Evolutionary conservation across 176 grass and related monocot genomes (phyloP).

Genomic region (Thalia dealbata): DNA sequence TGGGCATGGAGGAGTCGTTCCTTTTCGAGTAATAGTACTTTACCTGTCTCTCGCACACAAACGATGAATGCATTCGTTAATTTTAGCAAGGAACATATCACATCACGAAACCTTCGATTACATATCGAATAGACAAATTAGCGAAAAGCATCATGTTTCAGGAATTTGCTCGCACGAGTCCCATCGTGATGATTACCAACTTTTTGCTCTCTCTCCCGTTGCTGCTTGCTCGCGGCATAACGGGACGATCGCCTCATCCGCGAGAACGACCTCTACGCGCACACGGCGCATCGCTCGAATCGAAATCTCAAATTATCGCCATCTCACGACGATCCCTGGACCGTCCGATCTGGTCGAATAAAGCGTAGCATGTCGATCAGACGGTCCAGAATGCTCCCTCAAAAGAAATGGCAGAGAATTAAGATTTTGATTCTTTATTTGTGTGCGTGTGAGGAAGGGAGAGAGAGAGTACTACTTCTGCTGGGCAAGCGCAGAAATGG

Average conservation of each 20-base stretch:
- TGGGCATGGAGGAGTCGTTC: conserved; percentile 8
- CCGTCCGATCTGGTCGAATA: not conserved
- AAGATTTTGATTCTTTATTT: not conserved
- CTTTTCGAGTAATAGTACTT: conserved; percentile 30
- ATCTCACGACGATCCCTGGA: not conserved
- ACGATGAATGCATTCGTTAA: not conserved
- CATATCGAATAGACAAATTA: too few species aligned
- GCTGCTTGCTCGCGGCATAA: not conserved
- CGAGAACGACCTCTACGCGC: not conserved
- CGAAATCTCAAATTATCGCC: not conserved
- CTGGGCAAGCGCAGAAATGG: not conserved
- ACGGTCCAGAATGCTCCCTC: not conserved
- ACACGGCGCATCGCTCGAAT: not conserved
- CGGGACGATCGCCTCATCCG: not conserved
- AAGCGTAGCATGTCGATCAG: not conserved
- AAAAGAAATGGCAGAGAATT: not conserved
- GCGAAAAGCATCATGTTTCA: too few species aligned
- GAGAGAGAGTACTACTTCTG: not conserved
- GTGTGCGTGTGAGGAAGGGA: not conserved
- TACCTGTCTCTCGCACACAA: conserved; percentile 5
- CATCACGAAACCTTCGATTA: too few species aligned
- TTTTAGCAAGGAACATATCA: not conserved
- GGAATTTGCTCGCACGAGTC: not conserved
- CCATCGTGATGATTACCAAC: not conserved
- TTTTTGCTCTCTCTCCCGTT: not conserved